Base-by-base conservation (phyloP, 345 rosid genomes). In the Populus euphratica region DNA sequence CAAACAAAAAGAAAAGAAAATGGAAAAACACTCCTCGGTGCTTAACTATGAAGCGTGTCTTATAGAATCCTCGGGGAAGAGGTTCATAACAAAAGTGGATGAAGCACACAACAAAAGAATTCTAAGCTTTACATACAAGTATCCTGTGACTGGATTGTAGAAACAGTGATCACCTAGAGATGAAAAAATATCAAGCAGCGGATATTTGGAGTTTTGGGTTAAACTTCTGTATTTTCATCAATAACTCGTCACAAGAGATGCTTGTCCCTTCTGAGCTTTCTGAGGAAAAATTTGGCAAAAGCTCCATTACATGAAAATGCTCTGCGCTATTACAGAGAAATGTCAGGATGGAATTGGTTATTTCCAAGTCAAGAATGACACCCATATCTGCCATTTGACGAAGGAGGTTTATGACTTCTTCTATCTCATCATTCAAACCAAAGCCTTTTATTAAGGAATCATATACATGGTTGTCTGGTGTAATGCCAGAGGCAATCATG, bases 391-490 rank as follows among this genome's bases (percentile, higher is more conserved):
- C 88, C 91, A 92, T 84, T 59, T 84, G 80, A 59, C 68, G 84
- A 29, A 89, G 83, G 82, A 92, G 74, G 54, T 79, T 84, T 38
- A 78, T 81, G 78, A 87, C 78, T 71, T 86, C 90, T n/a, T 84
- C 89, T 18, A 83, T 73, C 72, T 89, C 87, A 38, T 87, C 92
- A 69, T 76, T 78, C 38, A 79, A 78, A 70, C 84, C 71, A 66
- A 86, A 83, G 73, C 85, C 85, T 85, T 84, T 90, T 81, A 92
- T 76, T 74, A 92, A 86, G 62, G 89, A 89, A 78, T 92, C 93
- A 79, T 81, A 86, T 36, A 86, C 80, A 76, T 70, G 68, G 39
- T 76, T 77, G 74, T 81, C 85, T 27, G 94, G 91, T 78, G 63
- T 80, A 77, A 84, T 74, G 67, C 97, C 97, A 25, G 80, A 80